A percentile compares a stretch with the other conserved stretches of the same genome.
phyloP scores from a whole-genome alignment of 2,329 filamentous ascomycete species.

The Botrytis porri region DNA sequence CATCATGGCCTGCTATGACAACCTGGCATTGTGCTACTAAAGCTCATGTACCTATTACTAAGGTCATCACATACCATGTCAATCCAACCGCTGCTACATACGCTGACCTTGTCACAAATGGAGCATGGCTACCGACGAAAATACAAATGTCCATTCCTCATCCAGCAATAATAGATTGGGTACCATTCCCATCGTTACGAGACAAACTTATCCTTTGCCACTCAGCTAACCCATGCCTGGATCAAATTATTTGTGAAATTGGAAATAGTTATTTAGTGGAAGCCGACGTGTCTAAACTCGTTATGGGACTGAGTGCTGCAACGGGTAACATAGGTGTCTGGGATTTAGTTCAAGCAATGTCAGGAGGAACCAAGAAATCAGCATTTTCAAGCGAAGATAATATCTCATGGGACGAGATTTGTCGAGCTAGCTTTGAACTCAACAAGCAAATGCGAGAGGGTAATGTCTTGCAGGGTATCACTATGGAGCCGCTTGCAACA shows the following conservation, averaged over 20 bases:
- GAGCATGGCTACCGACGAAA: conserved; percentile 9
- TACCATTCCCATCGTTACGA: conserved; percentile 13
- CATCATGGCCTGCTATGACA: conserved; percentile 5
- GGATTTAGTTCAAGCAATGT: conserved; percentile 11
- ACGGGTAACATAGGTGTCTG: conserved; percentile 10
- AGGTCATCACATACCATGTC: conserved; percentile 11
- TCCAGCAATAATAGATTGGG: conserved; percentile 7
- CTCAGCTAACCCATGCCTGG: conserved; percentile 13
- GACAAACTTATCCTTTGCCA: conserved; percentile 13
- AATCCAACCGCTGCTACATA: conserved; percentile 14
- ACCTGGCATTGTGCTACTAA: conserved; percentile 14
- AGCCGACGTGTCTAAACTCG: conserved; percentile 10
- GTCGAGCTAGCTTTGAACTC: conserved; percentile 5
- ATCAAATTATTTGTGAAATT: conserved; percentile 15
- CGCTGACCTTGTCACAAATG: background rate
- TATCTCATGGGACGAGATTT: background rate
- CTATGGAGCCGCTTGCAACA: background rate
- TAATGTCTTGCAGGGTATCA: background rate
- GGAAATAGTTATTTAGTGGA: conserved; percentile 18
- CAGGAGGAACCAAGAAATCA: background rate
- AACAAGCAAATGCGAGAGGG: background rate
- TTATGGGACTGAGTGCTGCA: background rate
- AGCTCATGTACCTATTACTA: conserved; percentile 6
- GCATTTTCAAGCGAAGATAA: background rate
- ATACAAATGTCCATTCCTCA: conserved; percentile 10